Evolutionary conservation across 1,284 basidiomycete genomes (phyloP).

Genomic region (Cutaneotrichosporon sp.): DNA sequence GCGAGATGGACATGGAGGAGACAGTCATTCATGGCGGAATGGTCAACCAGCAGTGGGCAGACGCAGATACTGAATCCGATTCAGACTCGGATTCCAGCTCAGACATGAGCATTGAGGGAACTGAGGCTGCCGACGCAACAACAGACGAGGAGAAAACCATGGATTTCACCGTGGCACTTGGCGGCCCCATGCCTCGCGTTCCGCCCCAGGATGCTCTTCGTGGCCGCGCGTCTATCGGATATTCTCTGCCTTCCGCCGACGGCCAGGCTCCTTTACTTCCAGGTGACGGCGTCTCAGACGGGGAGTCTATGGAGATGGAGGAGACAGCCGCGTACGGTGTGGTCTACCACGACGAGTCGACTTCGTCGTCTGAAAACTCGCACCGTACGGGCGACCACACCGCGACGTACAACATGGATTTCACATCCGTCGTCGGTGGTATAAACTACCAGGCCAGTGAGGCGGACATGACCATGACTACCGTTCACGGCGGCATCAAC

Average conservation of each 20-base stretch:
- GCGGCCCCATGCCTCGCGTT: conserved; percentile 40
- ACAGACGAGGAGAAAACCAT: conserved; percentile 47
- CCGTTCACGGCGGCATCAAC: conserved; percentile 4
- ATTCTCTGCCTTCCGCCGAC: conserved; percentile 30
- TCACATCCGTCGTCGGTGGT: conserved; percentile 42
- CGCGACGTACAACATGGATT: conserved; percentile 30
- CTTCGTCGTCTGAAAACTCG: conserved; percentile 11
- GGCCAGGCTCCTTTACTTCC: conserved; percentile 20
- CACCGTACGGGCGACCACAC: conserved; percentile 14
- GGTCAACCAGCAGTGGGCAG: conserved; percentile 14
- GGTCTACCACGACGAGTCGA: conserved; percentile 34
- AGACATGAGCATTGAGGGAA: conserved; percentile 21
- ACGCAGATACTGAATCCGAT: conserved; percentile 16
- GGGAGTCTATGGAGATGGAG: conserved; percentile 41
- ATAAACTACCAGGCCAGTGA: conserved; percentile 13
- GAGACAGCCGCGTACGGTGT: conserved; percentile 45
- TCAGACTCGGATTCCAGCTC: conserved; percentile 10
- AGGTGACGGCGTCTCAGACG: conserved; percentile 40
- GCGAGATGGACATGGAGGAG: conserved; percentile 46
- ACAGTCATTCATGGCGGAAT: conserved; percentile 42
- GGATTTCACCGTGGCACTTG: conserved; percentile 50
- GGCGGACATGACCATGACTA: conserved; percentile 25
- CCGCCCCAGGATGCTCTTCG: conserved; percentile 39
- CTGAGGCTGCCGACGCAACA: conserved; percentile 18
- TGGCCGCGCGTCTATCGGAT: conserved; percentile 41